Evolutionary conservation across 139 green algal genomes (phyloP), one percentile per base, ranked within the genome.

Genomic region (Limnomonas spitsbergensis): DNA sequence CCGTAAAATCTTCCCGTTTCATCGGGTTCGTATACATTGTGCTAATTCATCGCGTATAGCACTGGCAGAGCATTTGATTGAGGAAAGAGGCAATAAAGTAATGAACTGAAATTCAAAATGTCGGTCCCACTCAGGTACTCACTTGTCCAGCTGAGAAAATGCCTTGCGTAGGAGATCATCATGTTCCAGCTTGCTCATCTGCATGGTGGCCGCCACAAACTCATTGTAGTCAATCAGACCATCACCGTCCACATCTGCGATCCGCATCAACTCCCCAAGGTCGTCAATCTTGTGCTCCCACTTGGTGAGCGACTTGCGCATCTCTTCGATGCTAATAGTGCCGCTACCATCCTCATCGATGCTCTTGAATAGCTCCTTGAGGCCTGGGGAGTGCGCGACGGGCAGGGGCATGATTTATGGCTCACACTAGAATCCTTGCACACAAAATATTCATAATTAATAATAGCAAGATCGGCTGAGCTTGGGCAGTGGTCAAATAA

Each of bases 201-300:
- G n/a, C n/a, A n/a, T n/a, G n/a, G n/a, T n/a, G n/a, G n/a, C n/a
- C n/a, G n/a, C n/a, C n/a, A n/a, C n/a, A n/a, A n/a, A n/a, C n/a
- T n/a, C n/a, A n/a, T n/a, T n/a, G n/a, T n/a, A n/a, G 47, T 98
- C 94, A 72, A 98, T 97, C 7, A 88, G 78, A 40, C 93, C 93
- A 70, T 88, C 90, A 20, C 84, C 89, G 77, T 97, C 91, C 68
- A 74, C 67, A 93, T 98, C 94, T 9, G 94, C 90, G 39, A 90
- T 80, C 1, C 80, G 69, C 83, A 98, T 88, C 14, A 99, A 86
- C 27, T 90, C 72, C 35, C 73, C 76, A 54, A 83, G 96, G 53
- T 89, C 97, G 90, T 67, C 38, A 38, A 66, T 56, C 69, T 76
- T 76, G 69, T 76, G 69, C 36, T 38, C 69, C 69, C 69, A 92